Evolutionary conservation across 2,329 filamentous ascomycete genomes (phyloP).

Genomic region (Colletotrichum sp.): DNA sequence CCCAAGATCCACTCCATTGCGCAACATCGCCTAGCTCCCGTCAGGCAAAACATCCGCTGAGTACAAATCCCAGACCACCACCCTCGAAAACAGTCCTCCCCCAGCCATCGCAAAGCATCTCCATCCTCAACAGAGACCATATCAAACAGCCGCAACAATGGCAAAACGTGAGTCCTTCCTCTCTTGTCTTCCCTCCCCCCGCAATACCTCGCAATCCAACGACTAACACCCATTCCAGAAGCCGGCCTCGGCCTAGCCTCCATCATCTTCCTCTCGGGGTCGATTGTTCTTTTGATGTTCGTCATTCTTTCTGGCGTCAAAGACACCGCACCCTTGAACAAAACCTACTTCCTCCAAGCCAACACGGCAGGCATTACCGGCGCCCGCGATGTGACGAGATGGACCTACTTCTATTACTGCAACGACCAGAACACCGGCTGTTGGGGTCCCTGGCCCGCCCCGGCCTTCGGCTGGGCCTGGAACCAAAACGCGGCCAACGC

Average conservation of each 20-base stretch:
- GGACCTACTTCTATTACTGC: constrained; percentile 92
- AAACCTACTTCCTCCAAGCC: constrained; percentile 86
- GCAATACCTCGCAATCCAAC: background rate
- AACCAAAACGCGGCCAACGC: constrained; percentile 47
- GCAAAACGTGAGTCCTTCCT: constrained; percentile 3
- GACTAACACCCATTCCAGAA: constrained; percentile 35
- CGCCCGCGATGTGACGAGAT: constrained; percentile 73
- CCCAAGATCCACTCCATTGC: background rate
- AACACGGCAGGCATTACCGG: constrained; percentile 75
- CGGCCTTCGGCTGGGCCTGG: constrained; percentile 77
- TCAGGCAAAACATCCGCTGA: background rate
- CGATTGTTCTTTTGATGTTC: constrained; percentile 62
- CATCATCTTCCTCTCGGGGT: constrained; percentile 54
- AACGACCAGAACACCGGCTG: constrained; percentile 70
- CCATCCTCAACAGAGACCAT: background rate
- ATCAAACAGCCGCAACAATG: background rate
- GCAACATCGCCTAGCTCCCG: background rate
- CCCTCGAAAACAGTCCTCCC: background rate
- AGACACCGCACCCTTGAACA: constrained; percentile 62
- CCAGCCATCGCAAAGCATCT: constrained; percentile 9
- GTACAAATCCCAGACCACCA: constrained; percentile 7
- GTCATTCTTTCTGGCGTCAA: constrained; percentile 61
- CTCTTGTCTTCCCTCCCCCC: background rate
- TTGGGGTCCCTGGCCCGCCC: constrained; percentile 62
- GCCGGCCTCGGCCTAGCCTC: constrained; percentile 45